Percentiles rank a stretch among this genome's conserved stretches.
These are phyloP conservation scores for Xylariaceae sp. DNA, from an alignment of 2,329 filamentous ascomycete genomes.

Conservation along the genomic window DNA sequence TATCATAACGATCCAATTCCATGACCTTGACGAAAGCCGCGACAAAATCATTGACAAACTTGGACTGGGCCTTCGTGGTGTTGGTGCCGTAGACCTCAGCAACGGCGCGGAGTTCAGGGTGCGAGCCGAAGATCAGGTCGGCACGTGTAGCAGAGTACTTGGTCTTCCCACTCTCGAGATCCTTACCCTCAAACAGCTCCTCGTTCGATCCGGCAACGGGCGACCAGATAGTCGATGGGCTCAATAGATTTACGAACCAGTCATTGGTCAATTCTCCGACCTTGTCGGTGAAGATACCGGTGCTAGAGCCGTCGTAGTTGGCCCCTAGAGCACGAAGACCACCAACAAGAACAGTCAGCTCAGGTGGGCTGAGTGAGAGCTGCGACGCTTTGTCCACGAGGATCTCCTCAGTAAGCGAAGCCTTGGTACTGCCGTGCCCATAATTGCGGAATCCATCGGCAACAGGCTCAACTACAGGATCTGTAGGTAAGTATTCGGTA, in stretches of 20 bases:
- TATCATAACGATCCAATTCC: constrained; percentile 67
- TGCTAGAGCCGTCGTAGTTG: constrained; percentile 66
- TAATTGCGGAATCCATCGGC: constrained; percentile 78
- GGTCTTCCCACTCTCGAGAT: constrained; percentile 61
- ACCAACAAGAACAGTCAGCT: constrained; percentile 67
- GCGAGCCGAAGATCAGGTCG: constrained; percentile 67
- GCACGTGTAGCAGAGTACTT: constrained; percentile 66
- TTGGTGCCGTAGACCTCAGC: constrained; percentile 60
- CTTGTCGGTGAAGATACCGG: constrained; percentile 64
- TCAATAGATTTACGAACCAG: constrained; percentile 76
- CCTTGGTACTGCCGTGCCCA: constrained; percentile 56
- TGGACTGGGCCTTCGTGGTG: constrained; percentile 52
- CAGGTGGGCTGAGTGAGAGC: constrained; percentile 65
- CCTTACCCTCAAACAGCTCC: constrained; percentile 60
- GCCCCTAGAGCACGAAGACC: constrained; percentile 65
- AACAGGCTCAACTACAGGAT: constrained; percentile 51
- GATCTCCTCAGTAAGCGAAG: constrained; percentile 59
- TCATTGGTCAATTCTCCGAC: constrained; percentile 71
- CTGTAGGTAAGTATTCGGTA: neutral
- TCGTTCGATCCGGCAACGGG: constrained; percentile 37
- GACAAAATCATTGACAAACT: constrained; percentile 69
- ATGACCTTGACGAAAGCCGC: constrained; percentile 69
- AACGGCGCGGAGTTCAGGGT: constrained; percentile 67
- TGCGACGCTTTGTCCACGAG: constrained; percentile 69
- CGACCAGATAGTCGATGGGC: constrained; percentile 63